Conservation (phyloP, 2,329 filamentous ascomycete genomes). For the Leptosphaerulina australis region DNA sequence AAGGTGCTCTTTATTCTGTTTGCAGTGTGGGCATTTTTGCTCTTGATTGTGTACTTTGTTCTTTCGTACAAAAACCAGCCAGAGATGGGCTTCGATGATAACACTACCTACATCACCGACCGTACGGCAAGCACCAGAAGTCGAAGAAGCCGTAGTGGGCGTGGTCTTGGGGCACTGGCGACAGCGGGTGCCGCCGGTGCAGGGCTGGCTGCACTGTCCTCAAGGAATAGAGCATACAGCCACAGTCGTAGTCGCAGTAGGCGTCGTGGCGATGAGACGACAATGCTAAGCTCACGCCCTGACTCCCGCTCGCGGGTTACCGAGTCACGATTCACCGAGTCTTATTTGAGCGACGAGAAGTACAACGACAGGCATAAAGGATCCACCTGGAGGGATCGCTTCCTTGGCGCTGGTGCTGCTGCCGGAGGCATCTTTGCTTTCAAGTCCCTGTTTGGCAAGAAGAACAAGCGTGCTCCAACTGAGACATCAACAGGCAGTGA, state of each 20-base stretch:
- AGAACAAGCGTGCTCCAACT: conserved; percentile 49
- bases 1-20: conserved; percentile 84
- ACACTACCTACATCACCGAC: conserved; percentile 64
- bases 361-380: conserved; percentile 39
- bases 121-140: conserved; percentile 54
- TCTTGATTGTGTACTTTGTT: conserved; percentile 79
- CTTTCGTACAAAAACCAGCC: conserved; percentile 72
- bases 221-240: conserved; percentile 53
- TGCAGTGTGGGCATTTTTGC: conserved; percentile 73
- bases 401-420: conserved; percentile 54
- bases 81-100: conserved; percentile 60
- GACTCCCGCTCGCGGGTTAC: conserved; percentile 38
- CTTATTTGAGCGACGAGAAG: conserved; percentile 53
- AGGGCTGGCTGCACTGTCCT: conserved; percentile 62
- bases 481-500: conserved; percentile 57
- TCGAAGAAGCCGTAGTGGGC: conserved; percentile 37
- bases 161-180: conserved; percentile 55
- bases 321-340: conserved; percentile 39
- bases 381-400: conserved; percentile 53
- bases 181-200: conserved; percentile 63
- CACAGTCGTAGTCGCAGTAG: conserved; percentile 49
- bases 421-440: conserved; percentile 50
- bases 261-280: conserved; percentile 30
- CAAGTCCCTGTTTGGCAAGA: conserved; percentile 65
- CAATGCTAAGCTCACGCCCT: conserved; percentile 44